Percentiles rank a stretch among this genome's conserved stretches.
These are phyloP conservation scores for Geosmithia flava DNA, from an alignment of 2,329 filamentous ascomycete genomes.

Conservation along the genomic window DNA sequence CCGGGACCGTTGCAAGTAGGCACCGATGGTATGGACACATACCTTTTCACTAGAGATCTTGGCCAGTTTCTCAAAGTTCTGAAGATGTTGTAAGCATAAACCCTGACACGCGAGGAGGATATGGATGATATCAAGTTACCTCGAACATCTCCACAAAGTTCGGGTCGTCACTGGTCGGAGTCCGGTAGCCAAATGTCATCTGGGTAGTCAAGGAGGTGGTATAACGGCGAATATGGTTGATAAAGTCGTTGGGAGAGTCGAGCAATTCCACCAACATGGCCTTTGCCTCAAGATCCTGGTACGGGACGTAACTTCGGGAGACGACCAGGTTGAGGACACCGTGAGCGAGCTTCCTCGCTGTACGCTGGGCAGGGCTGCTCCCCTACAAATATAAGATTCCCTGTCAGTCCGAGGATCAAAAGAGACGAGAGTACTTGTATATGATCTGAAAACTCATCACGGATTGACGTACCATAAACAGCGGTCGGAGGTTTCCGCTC, in stretches of 20 bases:
- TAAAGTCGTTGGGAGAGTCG: conserved; percentile 23
- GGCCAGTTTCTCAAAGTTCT: not conserved
- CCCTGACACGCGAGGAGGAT: not conserved
- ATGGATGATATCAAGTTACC: not conserved
- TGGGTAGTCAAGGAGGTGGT: conserved; percentile 34
- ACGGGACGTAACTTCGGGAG: conserved; percentile 25
- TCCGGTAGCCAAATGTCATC: conserved; percentile 37
- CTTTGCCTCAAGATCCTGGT: conserved; percentile 28
- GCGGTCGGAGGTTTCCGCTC: conserved; percentile 12
- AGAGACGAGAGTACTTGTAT: no score
- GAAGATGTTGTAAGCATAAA: not conserved
- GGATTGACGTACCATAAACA: conserved; percentile 13
- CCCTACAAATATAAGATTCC: no score
- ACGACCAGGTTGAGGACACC: conserved; percentile 22
- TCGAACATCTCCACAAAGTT: conserved; percentile 30
- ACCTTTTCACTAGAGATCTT: not conserved
- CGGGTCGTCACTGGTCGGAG: conserved; percentile 24
- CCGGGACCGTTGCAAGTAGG: not conserved
- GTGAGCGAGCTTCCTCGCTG: conserved; percentile 18
- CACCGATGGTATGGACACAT: not conserved
- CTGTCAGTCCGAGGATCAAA: no score
- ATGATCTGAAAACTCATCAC: no score
- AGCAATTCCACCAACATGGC: conserved; percentile 25
- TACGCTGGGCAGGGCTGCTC: conserved; percentile 2
- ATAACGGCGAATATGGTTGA: conserved; percentile 33